Conservation (phyloP, 805 yeast genomes). For the Saturnispora kantuleensis region DNA sequence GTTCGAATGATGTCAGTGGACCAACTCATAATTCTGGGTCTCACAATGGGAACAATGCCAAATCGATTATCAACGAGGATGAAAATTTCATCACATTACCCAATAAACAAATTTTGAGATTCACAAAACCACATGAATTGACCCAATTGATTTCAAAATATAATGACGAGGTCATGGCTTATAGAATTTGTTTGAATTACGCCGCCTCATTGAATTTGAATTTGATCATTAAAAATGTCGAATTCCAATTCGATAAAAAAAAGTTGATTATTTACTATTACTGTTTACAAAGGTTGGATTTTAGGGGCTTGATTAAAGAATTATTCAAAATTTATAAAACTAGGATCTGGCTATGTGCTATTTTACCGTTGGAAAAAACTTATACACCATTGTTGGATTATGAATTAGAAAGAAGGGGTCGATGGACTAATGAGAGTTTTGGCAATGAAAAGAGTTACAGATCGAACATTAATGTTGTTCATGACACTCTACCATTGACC, state of each 20-base stretch:
- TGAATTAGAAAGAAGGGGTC: conserved; percentile 20
- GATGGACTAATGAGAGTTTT: background rate
- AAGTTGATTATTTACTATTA: conserved; percentile 65
- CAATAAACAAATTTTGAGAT: conserved; percentile 65
- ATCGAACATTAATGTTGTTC: conserved; percentile 26
- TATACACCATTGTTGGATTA: conserved; percentile 23
- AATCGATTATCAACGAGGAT: conserved; percentile 38
- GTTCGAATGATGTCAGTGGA: conserved; percentile 15
- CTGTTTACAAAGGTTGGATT: conserved; percentile 59
- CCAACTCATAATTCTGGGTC: conserved; percentile 13
- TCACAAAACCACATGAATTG: conserved; percentile 66
- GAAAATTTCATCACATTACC: conserved; percentile 62
- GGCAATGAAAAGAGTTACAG: conserved; percentile 29
- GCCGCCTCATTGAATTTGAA: conserved; percentile 31
- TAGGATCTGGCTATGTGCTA: conserved; percentile 78
- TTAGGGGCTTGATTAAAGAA: conserved; percentile 63
- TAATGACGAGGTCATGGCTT: conserved; percentile 63
- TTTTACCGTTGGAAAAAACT: conserved; percentile 32
- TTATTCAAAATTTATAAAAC: conserved; percentile 68
- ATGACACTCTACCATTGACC: conserved; percentile 25
- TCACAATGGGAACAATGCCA: conserved; percentile 9
- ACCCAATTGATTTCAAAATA: conserved; percentile 52
- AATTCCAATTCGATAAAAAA: conserved; percentile 73
- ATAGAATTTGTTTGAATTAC: conserved; percentile 48
- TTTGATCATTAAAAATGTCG: conserved; percentile 61